Percentiles rank a stretch among this genome's conserved stretches.
Conservation (phyloP, 2,329 filamentous ascomycete species). For the Verticillium isaacii region DNA sequence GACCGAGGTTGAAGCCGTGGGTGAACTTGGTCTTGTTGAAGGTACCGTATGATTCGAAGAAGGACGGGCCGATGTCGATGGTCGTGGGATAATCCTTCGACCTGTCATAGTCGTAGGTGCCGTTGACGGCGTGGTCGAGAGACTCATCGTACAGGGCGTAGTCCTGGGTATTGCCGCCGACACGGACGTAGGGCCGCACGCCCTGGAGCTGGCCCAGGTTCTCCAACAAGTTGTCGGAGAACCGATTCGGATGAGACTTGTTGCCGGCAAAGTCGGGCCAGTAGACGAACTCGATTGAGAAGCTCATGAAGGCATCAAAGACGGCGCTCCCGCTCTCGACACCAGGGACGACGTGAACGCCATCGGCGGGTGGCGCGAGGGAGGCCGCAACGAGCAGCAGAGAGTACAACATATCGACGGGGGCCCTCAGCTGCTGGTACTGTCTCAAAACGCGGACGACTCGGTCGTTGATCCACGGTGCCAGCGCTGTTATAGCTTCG, state of each 20-base stretch:
- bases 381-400: neutral
- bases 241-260: constrained; percentile 48
- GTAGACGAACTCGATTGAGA: constrained; percentile 45
- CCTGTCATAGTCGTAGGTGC: constrained; percentile 42
- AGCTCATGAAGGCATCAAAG: constrained; percentile 41
- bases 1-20: constrained; percentile 57
- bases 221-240: constrained; percentile 54
- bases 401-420: neutral
- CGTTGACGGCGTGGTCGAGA: constrained; percentile 44
- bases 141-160: constrained; percentile 55
- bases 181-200: constrained; percentile 54
- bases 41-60: constrained; percentile 58
- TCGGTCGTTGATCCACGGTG: neutral
- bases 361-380: neutral
- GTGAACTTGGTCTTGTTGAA: constrained; percentile 51
- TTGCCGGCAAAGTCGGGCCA: constrained; percentile 52
- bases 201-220: constrained; percentile 51
- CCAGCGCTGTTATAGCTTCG: neutral
- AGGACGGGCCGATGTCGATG: constrained; percentile 55
- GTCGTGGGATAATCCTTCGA: constrained; percentile 57
- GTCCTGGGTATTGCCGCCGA: constrained; percentile 66
- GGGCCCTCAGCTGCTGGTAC: neutral
- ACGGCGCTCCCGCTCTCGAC: constrained; percentile 4
- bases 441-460: neutral
- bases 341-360: constrained; percentile 2